These are phyloP conservation scores for Astragalus membranaceus DNA, from an alignment of 306 rosid species.

Conservation along the genomic window DNA sequence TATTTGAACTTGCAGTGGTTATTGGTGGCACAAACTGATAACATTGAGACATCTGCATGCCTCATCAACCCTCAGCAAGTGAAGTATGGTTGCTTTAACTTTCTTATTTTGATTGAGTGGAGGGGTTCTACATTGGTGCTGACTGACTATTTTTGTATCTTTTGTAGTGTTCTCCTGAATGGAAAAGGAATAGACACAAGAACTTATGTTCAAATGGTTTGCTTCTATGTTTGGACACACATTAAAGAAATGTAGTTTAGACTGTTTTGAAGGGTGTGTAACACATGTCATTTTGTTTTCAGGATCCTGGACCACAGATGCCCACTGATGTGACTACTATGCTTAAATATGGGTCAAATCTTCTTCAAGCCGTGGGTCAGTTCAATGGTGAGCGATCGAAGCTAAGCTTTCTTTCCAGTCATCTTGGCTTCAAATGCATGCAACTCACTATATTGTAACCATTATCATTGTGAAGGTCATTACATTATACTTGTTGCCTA, in stretches of 20 bases:
- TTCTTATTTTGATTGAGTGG: not conserved
- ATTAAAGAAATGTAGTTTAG: conserved; percentile 4
- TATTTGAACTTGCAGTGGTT: conserved; percentile 49
- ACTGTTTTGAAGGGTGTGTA: conserved; percentile 19
- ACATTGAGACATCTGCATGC: conserved; percentile 72
- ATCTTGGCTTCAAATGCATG: conserved; percentile 21
- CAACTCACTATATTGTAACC: conserved; percentile 24
- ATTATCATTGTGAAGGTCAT: conserved; percentile 51
- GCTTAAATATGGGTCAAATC: conserved; percentile 79
- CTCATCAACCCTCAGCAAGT: conserved; percentile 81
- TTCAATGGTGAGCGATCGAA: conserved; percentile 57
- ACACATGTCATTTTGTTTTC: conserved; percentile 21
- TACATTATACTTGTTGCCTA: conserved; percentile 64
- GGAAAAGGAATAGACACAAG: conserved; percentile 66
- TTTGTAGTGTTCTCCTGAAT: conserved; percentile 79
- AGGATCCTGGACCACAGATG: conserved; percentile 91
- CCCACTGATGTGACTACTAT: conserved; percentile 62
- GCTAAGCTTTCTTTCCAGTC: not conserved
- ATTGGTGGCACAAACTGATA: conserved; percentile 77
- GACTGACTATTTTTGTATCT: conserved; percentile 20
- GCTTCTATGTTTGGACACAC: conserved; percentile 20
- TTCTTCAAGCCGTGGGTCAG: conserved; percentile 86
- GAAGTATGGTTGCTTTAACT: conserved; percentile 45
- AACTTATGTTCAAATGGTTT: conserved; percentile 51
- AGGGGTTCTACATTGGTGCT: conserved; percentile 21